phyloP scores from a whole-genome alignment of 192 early-diverging fungal genomes.

The Linnemannia elongata region DNA sequence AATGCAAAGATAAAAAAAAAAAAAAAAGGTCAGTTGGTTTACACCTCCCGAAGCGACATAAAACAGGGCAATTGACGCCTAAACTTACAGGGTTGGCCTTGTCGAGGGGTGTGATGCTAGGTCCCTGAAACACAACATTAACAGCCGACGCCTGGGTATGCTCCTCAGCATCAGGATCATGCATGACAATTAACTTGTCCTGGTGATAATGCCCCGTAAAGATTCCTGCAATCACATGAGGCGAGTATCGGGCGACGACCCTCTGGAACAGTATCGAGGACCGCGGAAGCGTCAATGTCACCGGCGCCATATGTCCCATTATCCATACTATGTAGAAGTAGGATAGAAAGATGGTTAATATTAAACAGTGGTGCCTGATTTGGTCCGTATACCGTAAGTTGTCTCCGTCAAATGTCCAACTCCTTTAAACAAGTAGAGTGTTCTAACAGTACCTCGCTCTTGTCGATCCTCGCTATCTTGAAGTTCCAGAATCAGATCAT shows the following conservation, averaged over 20 bases:
- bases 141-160: conserved; percentile 53
- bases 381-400: not conserved
- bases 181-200: conserved; percentile 67
- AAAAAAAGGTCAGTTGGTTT: not conserved
- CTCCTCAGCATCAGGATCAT: conserved; percentile 43
- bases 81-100: conserved; percentile 63
- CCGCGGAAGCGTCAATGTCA: conserved; percentile 58
- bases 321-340: conserved; percentile 59
- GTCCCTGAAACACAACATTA: conserved; percentile 61
- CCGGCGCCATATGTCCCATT: conserved; percentile 68
- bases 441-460: conserved; percentile 39
- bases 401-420: not conserved
- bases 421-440: not conserved
- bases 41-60: too few species aligned
- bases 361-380: not conserved
- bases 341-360: too few species aligned
- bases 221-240: conserved; percentile 66
- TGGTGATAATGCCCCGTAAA: conserved; percentile 69
- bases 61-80: too few species aligned
- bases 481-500: conserved; percentile 62
- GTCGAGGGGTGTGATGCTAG: conserved; percentile 63
- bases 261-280: conserved; percentile 63
- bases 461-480: conserved; percentile 62
- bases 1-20: not conserved
- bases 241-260: conserved; percentile 66